These are phyloP conservation scores for Geotrichum europaeum DNA, from an alignment of 1,139 yeast genomes.

Conservation along the genomic window DNA sequence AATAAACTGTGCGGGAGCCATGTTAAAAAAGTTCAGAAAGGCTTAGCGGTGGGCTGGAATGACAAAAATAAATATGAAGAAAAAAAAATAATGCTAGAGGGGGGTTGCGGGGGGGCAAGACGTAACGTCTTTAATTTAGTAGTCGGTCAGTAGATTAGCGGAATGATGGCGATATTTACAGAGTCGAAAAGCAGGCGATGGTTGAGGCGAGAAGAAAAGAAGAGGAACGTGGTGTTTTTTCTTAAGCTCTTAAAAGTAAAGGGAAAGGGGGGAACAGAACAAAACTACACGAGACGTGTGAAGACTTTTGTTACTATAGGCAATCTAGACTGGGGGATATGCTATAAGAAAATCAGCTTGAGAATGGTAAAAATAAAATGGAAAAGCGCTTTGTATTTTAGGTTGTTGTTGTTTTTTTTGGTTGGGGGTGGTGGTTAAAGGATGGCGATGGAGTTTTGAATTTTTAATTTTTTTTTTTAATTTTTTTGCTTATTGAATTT, in stretches of 20 bases:
- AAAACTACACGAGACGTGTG: constrained; percentile 1
- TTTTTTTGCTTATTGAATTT: background rate
- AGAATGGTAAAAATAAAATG: background rate
- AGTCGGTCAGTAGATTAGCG: background rate
- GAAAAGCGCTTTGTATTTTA: background rate
- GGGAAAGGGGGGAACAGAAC: background rate
- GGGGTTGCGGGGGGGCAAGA: background rate
- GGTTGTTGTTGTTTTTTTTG: background rate
- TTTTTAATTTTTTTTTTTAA: no score
- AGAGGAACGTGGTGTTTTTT: background rate
- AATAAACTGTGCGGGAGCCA: constrained; percentile 26
- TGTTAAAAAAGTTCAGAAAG: background rate
- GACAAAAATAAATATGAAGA: background rate
- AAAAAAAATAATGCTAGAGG: constrained; percentile 3
- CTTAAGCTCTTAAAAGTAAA: constrained; percentile 3
- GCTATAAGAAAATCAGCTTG: constrained; percentile 11
- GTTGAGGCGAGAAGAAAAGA: background rate
- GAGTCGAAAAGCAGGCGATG: background rate
- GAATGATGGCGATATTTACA: constrained; percentile 3
- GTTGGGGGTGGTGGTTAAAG: background rate
- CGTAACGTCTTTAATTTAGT: background rate
- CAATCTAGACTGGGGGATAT: background rate
- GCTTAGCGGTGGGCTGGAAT: background rate
- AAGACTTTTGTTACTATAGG: background rate
- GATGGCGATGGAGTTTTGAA: background rate